Conservation (phyloP, 495 filamentous ascomycete species). For the Lepraria neglecta region DNA sequence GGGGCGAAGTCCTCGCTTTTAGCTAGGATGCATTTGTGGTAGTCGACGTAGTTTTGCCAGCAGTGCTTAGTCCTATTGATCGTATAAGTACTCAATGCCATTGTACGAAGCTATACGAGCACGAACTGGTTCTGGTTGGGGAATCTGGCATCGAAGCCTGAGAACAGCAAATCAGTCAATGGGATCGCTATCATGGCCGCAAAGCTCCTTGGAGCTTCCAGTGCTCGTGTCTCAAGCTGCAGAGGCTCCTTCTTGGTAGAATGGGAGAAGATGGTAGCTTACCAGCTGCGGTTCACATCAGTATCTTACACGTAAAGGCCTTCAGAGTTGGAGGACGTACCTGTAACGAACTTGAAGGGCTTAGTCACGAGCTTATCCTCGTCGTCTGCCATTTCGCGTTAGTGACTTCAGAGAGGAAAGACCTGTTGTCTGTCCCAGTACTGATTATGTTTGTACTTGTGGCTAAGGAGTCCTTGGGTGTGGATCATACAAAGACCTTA, state of each 20-base stretch:
- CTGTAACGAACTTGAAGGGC: conserved; percentile 99
- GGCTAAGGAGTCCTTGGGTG: too few species aligned
- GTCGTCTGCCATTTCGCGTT: conserved; percentile 43
- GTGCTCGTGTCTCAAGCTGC: too few species aligned
- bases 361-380: conserved; percentile 88
- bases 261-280: conserved; percentile 29
- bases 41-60: conserved; percentile 99
- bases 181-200: neutral
- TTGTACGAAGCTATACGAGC: conserved; percentile 6
- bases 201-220: neutral
- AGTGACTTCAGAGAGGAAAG: neutral
- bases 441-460: too few species aligned
- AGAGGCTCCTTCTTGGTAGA: neutral
- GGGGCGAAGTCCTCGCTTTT: conserved; percentile 99
- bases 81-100: conserved; percentile 1
- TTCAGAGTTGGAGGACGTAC: conserved; percentile 51
- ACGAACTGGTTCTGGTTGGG: conserved; percentile 90
- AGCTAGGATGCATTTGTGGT: conserved; percentile 97
- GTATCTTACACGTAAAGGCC: conserved; percentile 24
- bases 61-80: conserved; percentile 64
- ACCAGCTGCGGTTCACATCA: conserved; percentile 40
- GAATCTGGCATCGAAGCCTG: conserved; percentile 98
- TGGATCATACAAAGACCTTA: too few species aligned
- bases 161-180: neutral
- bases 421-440: too few species aligned